Evolutionary conservation across 805 yeast species (phyloP).

Genomic region (Metschnikowia similis): DNA sequence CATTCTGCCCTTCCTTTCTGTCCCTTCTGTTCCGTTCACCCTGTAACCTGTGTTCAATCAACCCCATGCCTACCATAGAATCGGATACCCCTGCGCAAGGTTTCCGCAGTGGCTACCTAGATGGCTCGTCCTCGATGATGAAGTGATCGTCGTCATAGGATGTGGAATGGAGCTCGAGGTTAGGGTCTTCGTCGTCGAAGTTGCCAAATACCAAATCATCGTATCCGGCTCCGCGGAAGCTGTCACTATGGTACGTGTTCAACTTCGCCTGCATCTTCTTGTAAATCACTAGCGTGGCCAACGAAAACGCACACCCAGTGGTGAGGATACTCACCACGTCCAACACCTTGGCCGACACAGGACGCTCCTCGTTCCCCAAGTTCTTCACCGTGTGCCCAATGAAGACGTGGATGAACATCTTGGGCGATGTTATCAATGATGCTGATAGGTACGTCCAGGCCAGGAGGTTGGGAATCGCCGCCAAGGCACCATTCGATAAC

Average conservation of each 20-base stretch:
- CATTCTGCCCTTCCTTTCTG: no score
- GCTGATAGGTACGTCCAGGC: constrained; percentile 63
- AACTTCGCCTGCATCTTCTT: constrained; percentile 43
- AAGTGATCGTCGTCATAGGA: constrained; percentile 40
- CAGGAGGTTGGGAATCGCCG: constrained; percentile 76
- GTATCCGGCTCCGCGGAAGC: constrained; percentile 14
- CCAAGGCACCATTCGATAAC: constrained; percentile 85
- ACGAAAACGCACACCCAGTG: constrained; percentile 50
- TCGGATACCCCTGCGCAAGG: no score
- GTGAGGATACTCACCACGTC: constrained; percentile 59
- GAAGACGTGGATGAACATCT: constrained; percentile 68
- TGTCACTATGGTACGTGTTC: constrained; percentile 22
- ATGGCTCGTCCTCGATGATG: constrained; percentile 33
- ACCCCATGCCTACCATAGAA: no score
- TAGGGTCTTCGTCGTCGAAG: constrained; percentile 34
- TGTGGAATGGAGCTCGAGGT: constrained; percentile 33
- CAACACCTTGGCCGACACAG: constrained; percentile 48
- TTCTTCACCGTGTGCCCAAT: constrained; percentile 71
- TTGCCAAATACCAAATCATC: constrained; percentile 38
- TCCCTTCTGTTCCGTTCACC: no score
- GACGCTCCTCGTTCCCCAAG: constrained; percentile 54
- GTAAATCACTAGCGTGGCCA: constrained; percentile 68
- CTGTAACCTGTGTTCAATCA: no score
- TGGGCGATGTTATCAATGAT: constrained; percentile 75
- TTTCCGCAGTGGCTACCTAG: no score